Evolutionary conservation across 441 rosid species (phyloP), one percentile per base, ranked within the genome.

Genomic region (Hypseocharis bilobata): DNA sequence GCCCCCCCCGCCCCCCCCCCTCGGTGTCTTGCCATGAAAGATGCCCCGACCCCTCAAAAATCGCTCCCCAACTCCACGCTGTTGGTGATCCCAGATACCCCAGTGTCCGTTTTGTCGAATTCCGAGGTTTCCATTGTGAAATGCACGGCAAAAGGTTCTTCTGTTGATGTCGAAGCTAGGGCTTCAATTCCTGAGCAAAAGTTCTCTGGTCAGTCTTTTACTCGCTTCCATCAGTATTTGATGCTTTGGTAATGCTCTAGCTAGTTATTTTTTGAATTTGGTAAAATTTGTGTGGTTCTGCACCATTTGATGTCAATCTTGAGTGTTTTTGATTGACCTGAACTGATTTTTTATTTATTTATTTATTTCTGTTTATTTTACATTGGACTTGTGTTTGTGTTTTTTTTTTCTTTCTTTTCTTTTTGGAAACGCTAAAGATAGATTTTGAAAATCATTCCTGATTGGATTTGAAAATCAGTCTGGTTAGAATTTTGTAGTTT

Each of bases 21-120:
- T n/a, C n/a, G n/a, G n/a, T n/a, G n/a, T 22, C 66, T 89, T 25
- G 73, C 88, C 49, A 67, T 90, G 62, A 96, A 85, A 72, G 89
- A 89, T 65, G 96, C 85, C 40, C 85, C 91, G 19, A 88, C 97
- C 0, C 98, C 97, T 3, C 75, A 69, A 45, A 89, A 85, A 64
- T 52, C 68, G 10, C 34, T 40, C 32, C 73, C 72, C 55, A 28
- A 40, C 13, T 71, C 79, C 44, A 71, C 85, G n/a, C 83, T 77
- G 55, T 76, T 77, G 8, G 72, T 84, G 69, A 89, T 92, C 60
- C 77, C 89, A 23, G 98, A 92, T 38, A 86, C 97, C 16, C 97
- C 96, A 17, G 68, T 81, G 63, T 83, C 91, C 40, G 70, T 38
- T 17, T 26, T 57, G 20, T 16, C 36, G 61, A 27, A 29, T 16